Conservation (phyloP, 1,284 basidiomycete genomes). For the Tetrapyrgos nigripes region DNA sequence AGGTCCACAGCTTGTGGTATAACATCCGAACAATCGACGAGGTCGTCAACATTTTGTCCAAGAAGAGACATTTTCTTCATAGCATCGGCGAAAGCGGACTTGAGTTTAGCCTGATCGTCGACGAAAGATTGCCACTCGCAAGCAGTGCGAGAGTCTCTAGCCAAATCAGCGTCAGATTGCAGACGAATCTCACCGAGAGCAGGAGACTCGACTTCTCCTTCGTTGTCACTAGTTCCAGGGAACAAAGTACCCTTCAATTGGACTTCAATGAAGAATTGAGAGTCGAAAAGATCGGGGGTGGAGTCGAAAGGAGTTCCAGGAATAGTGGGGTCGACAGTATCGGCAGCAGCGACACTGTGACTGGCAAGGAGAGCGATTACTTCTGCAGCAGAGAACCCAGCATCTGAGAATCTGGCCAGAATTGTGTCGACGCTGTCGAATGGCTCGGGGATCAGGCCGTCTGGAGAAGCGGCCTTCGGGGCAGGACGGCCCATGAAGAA, state of each 20-base stretch:
- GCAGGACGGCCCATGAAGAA: constrained; percentile 21
- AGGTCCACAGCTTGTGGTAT: constrained; percentile 18
- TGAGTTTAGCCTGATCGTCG: background rate
- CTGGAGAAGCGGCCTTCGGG: constrained; percentile 16
- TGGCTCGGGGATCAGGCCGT: constrained; percentile 21
- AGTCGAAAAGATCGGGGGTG: background rate
- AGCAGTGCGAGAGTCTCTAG: background rate
- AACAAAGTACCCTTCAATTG: background rate
- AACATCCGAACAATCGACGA: background rate
- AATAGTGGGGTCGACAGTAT: constrained; percentile 10
- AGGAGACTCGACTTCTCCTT: constrained; percentile 1
- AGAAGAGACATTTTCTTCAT: background rate
- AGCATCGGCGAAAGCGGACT: background rate
- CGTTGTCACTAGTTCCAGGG: constrained; percentile 1
- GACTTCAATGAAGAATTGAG: background rate
- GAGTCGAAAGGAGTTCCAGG: constrained; percentile 1
- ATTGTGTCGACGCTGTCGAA: constrained; percentile 13
- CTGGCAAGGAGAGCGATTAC: constrained; percentile 9
- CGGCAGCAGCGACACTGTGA: constrained; percentile 8
- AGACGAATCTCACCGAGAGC: background rate
- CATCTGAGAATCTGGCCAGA: constrained; percentile 9
- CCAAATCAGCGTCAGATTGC: background rate
- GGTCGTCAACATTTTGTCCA: background rate
- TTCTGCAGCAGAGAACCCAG: constrained; percentile 8
- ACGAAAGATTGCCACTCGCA: background rate